Evolutionary conservation across 495 filamentous ascomycete species (phyloP).

Genomic region (Amniculicola lignicola): DNA sequence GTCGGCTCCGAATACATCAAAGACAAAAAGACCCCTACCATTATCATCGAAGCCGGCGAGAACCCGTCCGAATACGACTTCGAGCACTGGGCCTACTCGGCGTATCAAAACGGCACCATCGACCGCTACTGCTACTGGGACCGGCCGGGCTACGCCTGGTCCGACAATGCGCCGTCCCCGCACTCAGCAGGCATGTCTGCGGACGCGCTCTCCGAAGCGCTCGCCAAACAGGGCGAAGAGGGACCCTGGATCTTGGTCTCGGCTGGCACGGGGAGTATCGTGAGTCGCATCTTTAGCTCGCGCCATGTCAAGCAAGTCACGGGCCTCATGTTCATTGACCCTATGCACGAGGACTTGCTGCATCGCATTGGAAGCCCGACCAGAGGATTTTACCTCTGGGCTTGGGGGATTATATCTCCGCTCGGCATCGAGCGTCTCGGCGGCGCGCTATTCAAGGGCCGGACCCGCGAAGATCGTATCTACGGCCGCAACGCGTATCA

Average conservation of each 20-base stretch:
- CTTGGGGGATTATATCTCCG: conserved; percentile 77
- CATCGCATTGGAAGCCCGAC: conserved; percentile 59
- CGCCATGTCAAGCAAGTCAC: conserved; percentile 67
- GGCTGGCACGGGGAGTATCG: conserved; percentile 78
- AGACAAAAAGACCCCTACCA: conserved; percentile 59
- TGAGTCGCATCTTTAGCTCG: conserved; percentile 83
- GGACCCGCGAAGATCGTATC: conserved; percentile 77
- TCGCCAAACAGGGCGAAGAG: conserved; percentile 73
- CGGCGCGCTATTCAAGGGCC: conserved; percentile 74
- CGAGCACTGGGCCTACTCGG: conserved; percentile 65
- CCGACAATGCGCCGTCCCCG: conserved; percentile 90
- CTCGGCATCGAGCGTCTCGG: conserved; percentile 75
- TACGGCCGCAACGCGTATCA: conserved; percentile 76
- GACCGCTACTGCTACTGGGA: conserved; percentile 92
- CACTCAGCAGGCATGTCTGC: conserved; percentile 86
- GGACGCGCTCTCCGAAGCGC: conserved; percentile 78
- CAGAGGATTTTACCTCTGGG: conserved; percentile 81
- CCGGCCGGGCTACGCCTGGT: conserved; percentile 84
- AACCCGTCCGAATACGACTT: conserved; percentile 71
- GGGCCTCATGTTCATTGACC: conserved; percentile 82
- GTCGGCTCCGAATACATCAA: conserved; percentile 58
- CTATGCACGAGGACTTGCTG: conserved; percentile 81
- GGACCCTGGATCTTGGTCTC: conserved; percentile 77
- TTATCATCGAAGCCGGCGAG: conserved; percentile 80
- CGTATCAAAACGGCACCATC: conserved; percentile 71